Base-by-base conservation (phyloP, 805 yeast genomes). In the Brettanomyces bruxellensis region DNA sequence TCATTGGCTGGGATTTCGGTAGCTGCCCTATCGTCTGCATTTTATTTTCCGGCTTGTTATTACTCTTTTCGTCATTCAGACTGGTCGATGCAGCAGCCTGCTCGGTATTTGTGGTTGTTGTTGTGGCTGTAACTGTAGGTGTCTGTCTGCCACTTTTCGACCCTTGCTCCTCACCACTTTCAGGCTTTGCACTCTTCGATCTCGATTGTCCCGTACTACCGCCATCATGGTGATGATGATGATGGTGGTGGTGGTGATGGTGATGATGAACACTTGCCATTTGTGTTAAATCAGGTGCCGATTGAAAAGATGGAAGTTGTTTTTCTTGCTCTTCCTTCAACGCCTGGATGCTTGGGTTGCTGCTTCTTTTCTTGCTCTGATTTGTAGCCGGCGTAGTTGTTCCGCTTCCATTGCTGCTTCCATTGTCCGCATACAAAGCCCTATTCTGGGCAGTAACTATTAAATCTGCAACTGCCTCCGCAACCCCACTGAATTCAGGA, bases 391-490 rank as follows among this genome's bases (percentile, higher is more conserved):
- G 23, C n/a, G 4, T 25, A 23, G 22, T 18, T 18, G 41, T 7
- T 18, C 41, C 25, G 11, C 34, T 40, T 8, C 34, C 23, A 6
- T 5, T 22, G 34, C 8, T n/a, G 25, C 24, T 32, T 8, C 28
- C 28, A 30, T 34, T 22, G 46, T 58, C 61, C 18, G 62, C 63
- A 41, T 52, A 76, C 36, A 85, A 67, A 8, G 89, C 77, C 50
- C 75, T 66, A 59, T 90, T 86, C 67, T 93, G 98, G 11, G 95
- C 95, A 28, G 86, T 78, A 34, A 89, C 79, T 43, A 91, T 83
- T 64, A 90, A 95, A 65, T 93, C 96, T 1, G 97, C 97, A 28
- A 91, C 95, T 24, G 98, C 98, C 46, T 86, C 95, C 2, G 98
- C 97, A 32, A 91, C 96, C 14, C 86, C 93, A 28, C 80, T 72